These are phyloP conservation scores for Macrocystidia cucumis DNA, from an alignment of 1,284 basidiomycete species.

Conservation along the genomic window DNA sequence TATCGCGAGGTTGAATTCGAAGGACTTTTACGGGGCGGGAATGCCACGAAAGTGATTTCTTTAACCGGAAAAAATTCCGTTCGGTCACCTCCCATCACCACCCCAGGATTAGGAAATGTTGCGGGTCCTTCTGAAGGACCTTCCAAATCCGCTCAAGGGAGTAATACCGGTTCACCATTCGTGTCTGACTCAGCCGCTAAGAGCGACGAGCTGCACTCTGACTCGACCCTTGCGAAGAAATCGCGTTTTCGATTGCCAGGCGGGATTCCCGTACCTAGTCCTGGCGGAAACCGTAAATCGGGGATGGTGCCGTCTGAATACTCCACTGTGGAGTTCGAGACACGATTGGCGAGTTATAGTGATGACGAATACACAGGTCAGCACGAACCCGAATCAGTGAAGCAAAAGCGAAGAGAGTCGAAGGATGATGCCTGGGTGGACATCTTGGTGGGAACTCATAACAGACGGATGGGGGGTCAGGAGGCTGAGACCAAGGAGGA, in stretches of 20 bases:
- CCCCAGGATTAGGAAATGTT: background rate
- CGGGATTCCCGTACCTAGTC: constrained; percentile 42
- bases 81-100: constrained; percentile 6
- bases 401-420: constrained; percentile 46
- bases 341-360: constrained; percentile 57
- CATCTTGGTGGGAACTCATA: constrained; percentile 68
- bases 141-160: constrained; percentile 11
- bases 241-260: constrained; percentile 52
- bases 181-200: constrained; percentile 11
- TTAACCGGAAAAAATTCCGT: constrained; percentile 24
- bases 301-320: constrained; percentile 57
- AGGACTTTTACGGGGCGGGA: constrained; percentile 51
- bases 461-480: constrained; percentile 51
- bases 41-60: constrained; percentile 54
- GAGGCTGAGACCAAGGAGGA: constrained; percentile 33
- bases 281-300: constrained; percentile 35
- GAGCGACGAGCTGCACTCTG: constrained; percentile 27
- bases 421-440: constrained; percentile 75
- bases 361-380: constrained; percentile 43
- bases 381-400: constrained; percentile 30
- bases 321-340: constrained; percentile 68
- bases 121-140: constrained; percentile 3
- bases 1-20: constrained; percentile 76
- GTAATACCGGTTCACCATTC: constrained; percentile 6
- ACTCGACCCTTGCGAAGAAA: constrained; percentile 23